phyloP scores from a whole-genome alignment of 257 asterid genomes.

The Thymus mandschuricus region DNA sequence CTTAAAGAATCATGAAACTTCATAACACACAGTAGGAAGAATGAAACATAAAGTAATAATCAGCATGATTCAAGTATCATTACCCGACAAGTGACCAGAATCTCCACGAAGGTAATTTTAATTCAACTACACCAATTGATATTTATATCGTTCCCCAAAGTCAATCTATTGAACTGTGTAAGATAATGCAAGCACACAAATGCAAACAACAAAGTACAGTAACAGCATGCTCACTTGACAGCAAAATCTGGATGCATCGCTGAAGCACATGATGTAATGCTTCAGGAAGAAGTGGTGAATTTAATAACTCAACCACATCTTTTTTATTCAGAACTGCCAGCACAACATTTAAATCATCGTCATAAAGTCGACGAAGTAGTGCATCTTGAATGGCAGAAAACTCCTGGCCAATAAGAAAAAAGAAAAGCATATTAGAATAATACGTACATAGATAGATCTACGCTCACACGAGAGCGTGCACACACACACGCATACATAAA shows the following conservation, averaged over 20 bases:
- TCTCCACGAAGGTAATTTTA: conserved; percentile 1
- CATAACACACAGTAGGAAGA: neutral
- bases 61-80: neutral
- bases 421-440: neutral
- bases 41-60: neutral
- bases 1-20: conserved; percentile 9
- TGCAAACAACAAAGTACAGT: neutral
- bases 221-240: conserved; percentile 59
- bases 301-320: conserved; percentile 53
- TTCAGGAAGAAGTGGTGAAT: conserved; percentile 52
- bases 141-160: conserved; percentile 5
- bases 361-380: conserved; percentile 68
- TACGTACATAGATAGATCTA: neutral
- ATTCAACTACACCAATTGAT: conserved; percentile 7
- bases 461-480: no score
- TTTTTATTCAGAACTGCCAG: conserved; percentile 66
- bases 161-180: conserved; percentile 4
- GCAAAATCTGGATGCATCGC: conserved; percentile 62
- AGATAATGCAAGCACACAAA: conserved; percentile 4
- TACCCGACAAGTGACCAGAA: neutral
- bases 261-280: conserved; percentile 59
- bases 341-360: conserved; percentile 82
- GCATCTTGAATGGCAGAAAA: conserved; percentile 77
- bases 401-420: conserved; percentile 45
- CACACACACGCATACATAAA: no score